Conservation (phyloP, 768 basidiomycete species). For the Serendipita vermifera region DNA sequence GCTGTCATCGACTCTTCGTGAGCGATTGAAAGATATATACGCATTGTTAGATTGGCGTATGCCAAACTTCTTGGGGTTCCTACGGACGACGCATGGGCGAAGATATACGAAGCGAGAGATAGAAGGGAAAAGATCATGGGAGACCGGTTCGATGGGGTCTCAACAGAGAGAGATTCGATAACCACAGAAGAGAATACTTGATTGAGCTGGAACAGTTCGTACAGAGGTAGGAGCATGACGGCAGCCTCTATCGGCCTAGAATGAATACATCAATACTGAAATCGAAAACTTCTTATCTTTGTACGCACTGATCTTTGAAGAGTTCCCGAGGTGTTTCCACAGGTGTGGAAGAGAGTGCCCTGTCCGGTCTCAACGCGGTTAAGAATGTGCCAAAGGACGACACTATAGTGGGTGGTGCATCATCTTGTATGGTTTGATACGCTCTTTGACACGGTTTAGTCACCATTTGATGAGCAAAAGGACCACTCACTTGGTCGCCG, state of each 20-base stretch:
- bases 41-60: slow-evolving; percentile 48
- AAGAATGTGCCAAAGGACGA: slow-evolving; percentile 42
- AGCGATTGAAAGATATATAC: slow-evolving; percentile 37
- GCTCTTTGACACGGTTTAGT: slow-evolving; percentile 26
- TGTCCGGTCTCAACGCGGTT: slow-evolving; percentile 40
- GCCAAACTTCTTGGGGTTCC: slow-evolving; percentile 44
- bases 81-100: slow-evolving; percentile 53
- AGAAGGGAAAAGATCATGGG: slow-evolving; percentile 38
- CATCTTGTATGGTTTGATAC: slow-evolving; percentile 44
- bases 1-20: slow-evolving; percentile 39
- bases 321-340: slow-evolving; percentile 38
- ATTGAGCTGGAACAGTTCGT: slow-evolving; percentile 47
- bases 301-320: slow-evolving; percentile 43
- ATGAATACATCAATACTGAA: not conserved
- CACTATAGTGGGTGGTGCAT: slow-evolving; percentile 37
- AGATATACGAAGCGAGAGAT: slow-evolving; percentile 49
- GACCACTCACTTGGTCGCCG: slow-evolving; percentile 36
- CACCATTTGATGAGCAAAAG: not conserved
- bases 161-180: slow-evolving; percentile 24
- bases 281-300: not conserved
- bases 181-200: slow-evolving; percentile 37
- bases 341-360: slow-evolving; percentile 35
- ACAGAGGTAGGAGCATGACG: slow-evolving; percentile 44
- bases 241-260: slow-evolving; percentile 50
- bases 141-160: slow-evolving; percentile 19